Evolutionary conservation across 1,284 basidiomycete genomes (phyloP), one percentile per base, ranked within the genome.

Genomic region (Porogramme epimiltina): DNA sequence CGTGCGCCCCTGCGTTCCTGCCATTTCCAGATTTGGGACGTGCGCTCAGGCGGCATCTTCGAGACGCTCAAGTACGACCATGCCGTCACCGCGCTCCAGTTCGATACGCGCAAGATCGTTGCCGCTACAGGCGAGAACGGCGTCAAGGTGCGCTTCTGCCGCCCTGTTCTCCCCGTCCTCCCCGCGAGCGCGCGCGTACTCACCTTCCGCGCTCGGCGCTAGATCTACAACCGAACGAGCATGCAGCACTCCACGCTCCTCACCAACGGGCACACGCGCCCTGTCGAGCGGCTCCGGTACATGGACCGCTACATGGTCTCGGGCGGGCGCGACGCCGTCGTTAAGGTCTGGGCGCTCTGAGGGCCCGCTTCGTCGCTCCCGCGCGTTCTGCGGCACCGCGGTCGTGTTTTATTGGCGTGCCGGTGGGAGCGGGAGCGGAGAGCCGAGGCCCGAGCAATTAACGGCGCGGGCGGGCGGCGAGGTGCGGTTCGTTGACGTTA

Each of bases 281-380:
- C 95, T 0, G 89, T 87, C n/a, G 93, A 97, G 72, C 82, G 82
- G 58, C 74, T 99, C 61, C 81, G 96, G 48, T 99, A 97, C 72
- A 97, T 98, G 87, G 96, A 99, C 72, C 86, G 89, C 54, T 99
- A 98, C 71, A 79, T 98, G 44, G 88, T 94, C 36, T 91, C 91
- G 23, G 97, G 97, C 39, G 95, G 89, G 47, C 84, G 88, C 49
- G 96, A 99, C 72, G 81, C 89, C 25, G 79, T 81, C 40, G 83
- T 98, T 62, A 98, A 98, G 75, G 87, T 98, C 52, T 99, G 96
- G 96, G 93, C 94, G 41, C 75, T 99, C 71, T 98, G 80, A 73
- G 26, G n/a, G 22, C 36, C 36, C n/a, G 8, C 34, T n/a, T 16
- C 5, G 9, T 18, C n/a, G 9, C 34, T 6, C 34, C 9, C 8